Conservation (phyloP, 1,139 yeast genomes). For the Saccharomyces pastorianus region DNA sequence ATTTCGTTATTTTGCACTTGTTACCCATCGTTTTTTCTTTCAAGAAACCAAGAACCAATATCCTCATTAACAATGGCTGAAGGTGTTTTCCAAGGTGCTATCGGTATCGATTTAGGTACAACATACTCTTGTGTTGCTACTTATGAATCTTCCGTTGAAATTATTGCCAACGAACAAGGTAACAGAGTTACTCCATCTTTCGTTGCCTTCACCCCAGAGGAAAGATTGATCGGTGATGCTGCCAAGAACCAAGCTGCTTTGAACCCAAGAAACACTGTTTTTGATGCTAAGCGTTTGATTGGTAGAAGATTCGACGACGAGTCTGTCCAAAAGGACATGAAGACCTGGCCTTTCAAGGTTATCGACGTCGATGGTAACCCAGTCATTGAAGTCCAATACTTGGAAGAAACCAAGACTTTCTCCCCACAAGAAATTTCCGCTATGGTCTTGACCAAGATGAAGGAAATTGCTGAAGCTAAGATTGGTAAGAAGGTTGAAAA, state of each 20-base stretch:
- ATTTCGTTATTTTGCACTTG: not conserved
- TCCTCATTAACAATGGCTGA: conserved; percentile 60
- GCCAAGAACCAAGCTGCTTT: conserved; percentile 91
- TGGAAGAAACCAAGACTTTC: conserved; percentile 64
- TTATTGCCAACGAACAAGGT: conserved; percentile 92
- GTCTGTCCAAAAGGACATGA: conserved; percentile 73
- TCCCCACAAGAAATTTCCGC: conserved; percentile 90
- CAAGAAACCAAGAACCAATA: not conserved
- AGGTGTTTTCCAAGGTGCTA: conserved; percentile 99
- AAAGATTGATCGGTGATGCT: conserved; percentile 89
- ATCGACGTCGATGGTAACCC: conserved; percentile 71
- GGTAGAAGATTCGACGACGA: conserved; percentile 75
- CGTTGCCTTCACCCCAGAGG: conserved; percentile 80
- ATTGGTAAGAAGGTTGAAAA: conserved; percentile 83
- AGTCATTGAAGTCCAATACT: conserved; percentile 62
- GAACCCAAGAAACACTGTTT: conserved; percentile 73
- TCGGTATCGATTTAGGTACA: conserved; percentile 93
- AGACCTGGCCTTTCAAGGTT: conserved; percentile 73
- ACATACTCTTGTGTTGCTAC: conserved; percentile 95
- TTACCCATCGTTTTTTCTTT: not conserved
- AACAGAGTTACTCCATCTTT: conserved; percentile 90
- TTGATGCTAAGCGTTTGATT: conserved; percentile 81
- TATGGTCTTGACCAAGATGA: conserved; percentile 88
- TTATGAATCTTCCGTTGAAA: conserved; percentile 83
- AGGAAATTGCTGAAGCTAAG: conserved; percentile 87